A percentile compares a stretch with the other conserved stretches of the same genome.
These are phyloP conservation scores for Tulasnella calospora DNA, from an alignment of 768 basidiomycete species.

Conservation along the genomic window DNA sequence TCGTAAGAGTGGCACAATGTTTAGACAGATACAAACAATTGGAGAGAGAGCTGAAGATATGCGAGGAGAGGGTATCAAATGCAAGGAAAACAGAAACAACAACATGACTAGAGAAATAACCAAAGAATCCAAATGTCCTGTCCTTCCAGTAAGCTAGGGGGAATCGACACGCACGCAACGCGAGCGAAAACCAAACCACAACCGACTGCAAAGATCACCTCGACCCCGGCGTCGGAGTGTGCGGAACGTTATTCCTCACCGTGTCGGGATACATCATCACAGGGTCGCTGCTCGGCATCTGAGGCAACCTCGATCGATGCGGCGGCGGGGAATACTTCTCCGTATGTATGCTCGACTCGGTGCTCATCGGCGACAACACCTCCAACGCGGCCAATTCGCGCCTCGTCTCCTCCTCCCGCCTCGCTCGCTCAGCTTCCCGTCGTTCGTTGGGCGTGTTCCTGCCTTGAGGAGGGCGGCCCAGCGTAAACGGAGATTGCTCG, in stretches of 20 bases:
- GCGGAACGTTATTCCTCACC: neutral
- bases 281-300: constrained; percentile 14
- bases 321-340: constrained; percentile 12
- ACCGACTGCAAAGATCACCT: neutral
- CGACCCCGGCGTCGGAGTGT: neutral
- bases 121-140: neutral
- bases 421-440: neutral
- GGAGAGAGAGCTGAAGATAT: neutral
- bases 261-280: constrained; percentile 14
- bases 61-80: neutral
- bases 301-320: constrained; percentile 11
- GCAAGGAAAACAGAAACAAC: neutral
- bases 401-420: constrained; percentile 1
- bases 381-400: neutral
- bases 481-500: neutral
- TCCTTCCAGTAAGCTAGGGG: neutral
- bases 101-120: neutral
- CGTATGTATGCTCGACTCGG: neutral
- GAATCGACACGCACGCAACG: neutral
- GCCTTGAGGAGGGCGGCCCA: neutral
- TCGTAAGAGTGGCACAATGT: neutral
- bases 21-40: neutral
- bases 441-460: neutral
- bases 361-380: neutral
- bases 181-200: no score